These are phyloP conservation scores for Nemania sp. DNA, from an alignment of 2,329 filamentous ascomycete genomes.

Conservation along the genomic window DNA sequence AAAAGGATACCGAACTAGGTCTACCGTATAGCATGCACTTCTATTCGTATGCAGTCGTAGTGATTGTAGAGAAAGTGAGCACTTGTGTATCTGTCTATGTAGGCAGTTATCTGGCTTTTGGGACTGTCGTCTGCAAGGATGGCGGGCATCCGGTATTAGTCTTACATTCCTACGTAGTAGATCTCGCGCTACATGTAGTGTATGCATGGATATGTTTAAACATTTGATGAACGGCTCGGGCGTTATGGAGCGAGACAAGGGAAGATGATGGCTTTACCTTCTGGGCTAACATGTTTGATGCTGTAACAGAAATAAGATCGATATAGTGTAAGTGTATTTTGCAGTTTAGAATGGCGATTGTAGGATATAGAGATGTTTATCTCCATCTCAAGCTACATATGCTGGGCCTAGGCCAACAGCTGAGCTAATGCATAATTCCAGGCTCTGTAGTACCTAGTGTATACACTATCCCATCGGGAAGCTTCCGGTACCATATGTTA, in stretches of 20 bases:
- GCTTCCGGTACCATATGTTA: constrained; percentile 27
- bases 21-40: not conserved
- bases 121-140: not conserved
- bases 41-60: not conserved
- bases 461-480: constrained; percentile 20
- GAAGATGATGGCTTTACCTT: too few relatives aligned
- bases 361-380: not conserved
- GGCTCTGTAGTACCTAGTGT: not conserved
- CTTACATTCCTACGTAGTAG: not conserved
- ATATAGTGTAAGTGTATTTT: too few relatives aligned
- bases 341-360: not conserved
- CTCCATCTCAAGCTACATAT: too few relatives aligned
- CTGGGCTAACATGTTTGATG: too few relatives aligned
- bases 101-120: constrained; percentile 10
- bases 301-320: too few relatives aligned
- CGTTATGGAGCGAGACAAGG: too few relatives aligned
- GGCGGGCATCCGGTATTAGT: not conserved
- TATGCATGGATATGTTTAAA: too few relatives aligned
- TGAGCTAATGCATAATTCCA: constrained; percentile 9
- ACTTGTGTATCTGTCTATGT: not conserved
- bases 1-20: too few relatives aligned
- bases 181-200: constrained; percentile 2
- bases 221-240: too few relatives aligned
- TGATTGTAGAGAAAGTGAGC: too few relatives aligned
- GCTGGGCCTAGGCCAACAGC: too few relatives aligned